Evolutionary conservation across 331 rosid genomes (phyloP).

Genomic region (Saraca asoca): DNA sequence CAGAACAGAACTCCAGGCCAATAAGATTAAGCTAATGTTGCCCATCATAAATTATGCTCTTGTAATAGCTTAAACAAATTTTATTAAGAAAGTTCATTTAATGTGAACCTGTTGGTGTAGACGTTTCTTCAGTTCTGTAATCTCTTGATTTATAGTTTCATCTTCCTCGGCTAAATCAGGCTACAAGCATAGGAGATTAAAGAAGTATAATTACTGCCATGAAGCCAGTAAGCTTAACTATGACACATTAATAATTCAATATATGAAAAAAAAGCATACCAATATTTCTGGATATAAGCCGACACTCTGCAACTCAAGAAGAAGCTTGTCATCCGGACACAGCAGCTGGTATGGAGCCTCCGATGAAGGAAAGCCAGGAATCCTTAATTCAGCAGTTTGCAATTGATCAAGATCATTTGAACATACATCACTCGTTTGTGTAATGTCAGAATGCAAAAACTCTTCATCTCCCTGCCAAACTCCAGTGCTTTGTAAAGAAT

Average conservation of each 20-base stretch:
- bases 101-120: constrained; percentile 66
- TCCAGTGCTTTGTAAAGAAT: constrained; percentile 60
- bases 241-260: constrained; percentile 22
- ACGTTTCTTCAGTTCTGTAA: constrained; percentile 66
- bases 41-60: not conserved
- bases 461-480: constrained; percentile 76
- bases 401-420: constrained; percentile 67
- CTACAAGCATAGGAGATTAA: constrained; percentile 50
- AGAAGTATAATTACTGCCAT: constrained; percentile 27
- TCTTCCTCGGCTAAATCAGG: constrained; percentile 84
- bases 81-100: constrained; percentile 2
- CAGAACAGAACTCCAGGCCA: constrained; percentile 27
- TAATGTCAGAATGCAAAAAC: constrained; percentile 63
- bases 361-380: constrained; percentile 53
- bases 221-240: constrained; percentile 31
- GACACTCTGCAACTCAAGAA: constrained; percentile 84
- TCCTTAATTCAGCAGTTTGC: constrained; percentile 48
- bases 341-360: constrained; percentile 73
- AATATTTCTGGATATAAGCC: constrained; percentile 81
- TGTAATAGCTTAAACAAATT: constrained; percentile 1
- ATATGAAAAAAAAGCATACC: constrained; percentile 51
- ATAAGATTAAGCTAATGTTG: constrained; percentile 12
- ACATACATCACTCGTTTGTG: constrained; percentile 60
- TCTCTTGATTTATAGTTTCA: constrained; percentile 67
- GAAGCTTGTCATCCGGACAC: constrained; percentile 73